Conservation (phyloP, 495 filamentous ascomycete species). For the Clavariopsis aquatica region DNA sequence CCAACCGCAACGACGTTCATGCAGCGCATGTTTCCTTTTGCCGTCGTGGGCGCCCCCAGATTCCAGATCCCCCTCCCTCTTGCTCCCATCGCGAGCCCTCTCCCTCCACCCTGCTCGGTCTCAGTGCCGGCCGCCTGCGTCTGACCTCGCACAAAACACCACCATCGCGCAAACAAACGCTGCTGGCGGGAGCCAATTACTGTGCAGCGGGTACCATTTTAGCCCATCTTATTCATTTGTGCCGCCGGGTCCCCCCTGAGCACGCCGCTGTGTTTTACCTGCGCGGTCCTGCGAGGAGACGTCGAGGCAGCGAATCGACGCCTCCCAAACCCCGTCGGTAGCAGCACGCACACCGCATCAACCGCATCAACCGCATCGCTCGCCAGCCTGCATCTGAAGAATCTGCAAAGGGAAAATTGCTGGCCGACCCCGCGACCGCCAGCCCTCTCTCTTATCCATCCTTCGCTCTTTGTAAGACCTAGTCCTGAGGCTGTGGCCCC, state of each 20-base stretch:
- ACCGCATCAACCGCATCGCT: no score
- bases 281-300: constrained; percentile 3
- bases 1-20: background rate
- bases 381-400: constrained; percentile 17
- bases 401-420: constrained; percentile 5
- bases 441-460: background rate
- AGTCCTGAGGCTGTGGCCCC: background rate
- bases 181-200: constrained; percentile 21
- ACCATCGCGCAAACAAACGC: constrained; percentile 16
- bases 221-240: constrained; percentile 34
- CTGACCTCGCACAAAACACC: background rate
- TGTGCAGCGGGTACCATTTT: constrained; percentile 18
- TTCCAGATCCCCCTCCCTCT: background rate
- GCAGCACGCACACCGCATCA: constrained; percentile 29
- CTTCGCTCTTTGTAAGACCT: background rate
- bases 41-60: background rate
- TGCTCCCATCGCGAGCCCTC: background rate
- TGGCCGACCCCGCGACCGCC: constrained; percentile 9
- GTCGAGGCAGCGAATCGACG: constrained; percentile 31
- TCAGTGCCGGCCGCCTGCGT: background rate
- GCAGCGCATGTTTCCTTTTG: background rate
- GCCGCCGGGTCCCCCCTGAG: constrained; percentile 17
- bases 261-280: constrained; percentile 16
- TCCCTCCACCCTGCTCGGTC: background rate
- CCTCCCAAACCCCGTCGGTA: constrained; percentile 15